Base-by-base conservation (phyloP, 2,329 filamentous ascomycete genomes). In the Fusarium tricinctum region DNA sequence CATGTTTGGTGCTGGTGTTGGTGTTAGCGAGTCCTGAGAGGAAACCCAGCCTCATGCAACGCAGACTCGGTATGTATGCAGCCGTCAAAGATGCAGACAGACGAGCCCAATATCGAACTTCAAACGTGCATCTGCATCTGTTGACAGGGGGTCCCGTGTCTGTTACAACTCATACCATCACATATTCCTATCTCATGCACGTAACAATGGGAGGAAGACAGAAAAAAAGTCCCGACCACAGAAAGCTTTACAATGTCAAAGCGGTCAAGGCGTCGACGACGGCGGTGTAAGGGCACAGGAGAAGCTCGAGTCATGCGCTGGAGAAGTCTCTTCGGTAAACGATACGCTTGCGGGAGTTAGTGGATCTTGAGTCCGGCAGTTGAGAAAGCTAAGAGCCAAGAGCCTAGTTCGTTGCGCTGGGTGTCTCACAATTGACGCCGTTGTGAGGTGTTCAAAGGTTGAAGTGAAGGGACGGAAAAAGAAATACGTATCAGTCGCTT, bases 301-400 rank as follows among this genome's bases (percentile, higher is more conserved):
- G 30, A 59, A 54, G 22, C 65, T n/a, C 66, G 66, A 69, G 61
- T 62, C 61, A 63, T 66, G 51, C 46, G 30, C 35, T 38, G 28
- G 45, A 66, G n/a, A 44, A 38, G 42, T 35, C 10, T 50, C 48
- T 47, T 66, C 53, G 59, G 44, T 33, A 59, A 53, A 45, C 13
- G 47, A 46, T 28, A 65, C 60, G 43, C 35, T 58, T 51, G 45
- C 45, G 42, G 63, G 46, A 63, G 48, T 49, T 55, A 22, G 63
- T 69, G 65, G 65, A 66, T 42, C 60, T 49, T 46, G 33, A 13
- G 26, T 46, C 42, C 65, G 65, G 66, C 51, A 68, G 66, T 69
- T 69, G 55, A 35, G 15, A 39, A 42, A 50, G 52, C 52, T 63
- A 44, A 42, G 12, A 47, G 52, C 19, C 48, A 22, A 10, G 33